Evolutionary conservation across 305 asterid genomes (phyloP).

Genomic region (Fraxinus albicans): DNA sequence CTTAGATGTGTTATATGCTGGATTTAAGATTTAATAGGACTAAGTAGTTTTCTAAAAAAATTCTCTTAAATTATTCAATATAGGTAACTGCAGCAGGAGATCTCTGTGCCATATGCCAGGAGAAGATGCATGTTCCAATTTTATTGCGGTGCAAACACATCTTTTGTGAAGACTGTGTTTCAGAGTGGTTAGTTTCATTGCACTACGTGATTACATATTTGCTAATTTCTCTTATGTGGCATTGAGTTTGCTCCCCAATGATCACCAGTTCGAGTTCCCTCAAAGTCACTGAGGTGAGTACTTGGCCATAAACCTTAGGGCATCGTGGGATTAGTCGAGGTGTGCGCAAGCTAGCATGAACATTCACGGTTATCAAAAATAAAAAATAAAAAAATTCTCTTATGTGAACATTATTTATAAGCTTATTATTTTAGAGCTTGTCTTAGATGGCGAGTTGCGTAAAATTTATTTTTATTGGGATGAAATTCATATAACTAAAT

Average conservation of each 20-base stretch:
- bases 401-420: not conserved
- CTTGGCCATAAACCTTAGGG: too few species aligned
- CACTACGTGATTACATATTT: not conserved
- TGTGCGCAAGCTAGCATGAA: too few species aligned
- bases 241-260: too few species aligned
- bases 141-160: constrained; percentile 62
- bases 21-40: not conserved
- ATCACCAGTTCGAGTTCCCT: too few species aligned
- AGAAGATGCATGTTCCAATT: constrained; percentile 65
- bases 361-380: too few species aligned
- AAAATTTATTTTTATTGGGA: not conserved
- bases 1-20: not conserved
- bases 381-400: too few species aligned
- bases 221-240: not conserved
- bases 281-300: too few species aligned
- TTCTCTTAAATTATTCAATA: constrained; percentile 9
- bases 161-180: constrained; percentile 74
- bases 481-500: not conserved
- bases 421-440: not conserved
- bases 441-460: not conserved
- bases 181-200: constrained; percentile 55
- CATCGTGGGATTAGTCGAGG: too few species aligned
- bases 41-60: constrained; percentile 11
- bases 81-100: constrained; percentile 70
- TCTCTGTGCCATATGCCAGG: constrained; percentile 70